phyloP scores from a whole-genome alignment of 768 basidiomycete species.

The Boletus bicolor region DNA sequence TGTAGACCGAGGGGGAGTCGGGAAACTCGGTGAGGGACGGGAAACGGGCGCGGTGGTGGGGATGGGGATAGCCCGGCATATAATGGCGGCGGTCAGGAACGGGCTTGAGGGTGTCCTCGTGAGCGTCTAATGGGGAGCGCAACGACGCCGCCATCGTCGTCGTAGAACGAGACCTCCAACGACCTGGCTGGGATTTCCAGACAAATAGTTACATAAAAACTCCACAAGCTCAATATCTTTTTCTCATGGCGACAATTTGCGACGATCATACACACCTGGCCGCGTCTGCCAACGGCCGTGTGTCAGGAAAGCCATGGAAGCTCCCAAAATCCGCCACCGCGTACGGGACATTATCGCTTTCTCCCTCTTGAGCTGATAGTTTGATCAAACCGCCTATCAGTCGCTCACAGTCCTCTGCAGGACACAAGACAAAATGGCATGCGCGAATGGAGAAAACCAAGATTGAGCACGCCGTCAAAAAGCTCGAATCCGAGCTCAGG shows the following conservation, averaged over 20 bases:
- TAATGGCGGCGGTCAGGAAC: slow-evolving; percentile 48
- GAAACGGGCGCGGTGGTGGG: slow-evolving; percentile 40
- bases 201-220: slow-evolving; percentile 27
- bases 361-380: background rate
- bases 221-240: background rate
- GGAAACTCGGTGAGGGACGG: slow-evolving; percentile 56
- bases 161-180: slow-evolving; percentile 4
- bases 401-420: slow-evolving; percentile 63
- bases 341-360: slow-evolving; percentile 32
- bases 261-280: slow-evolving; percentile 32
- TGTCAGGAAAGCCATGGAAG: slow-evolving; percentile 74
- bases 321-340: slow-evolving; percentile 45
- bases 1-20: slow-evolving; percentile 72
- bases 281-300: slow-evolving; percentile 60
- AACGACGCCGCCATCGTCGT: slow-evolving; percentile 42
- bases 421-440: slow-evolving; percentile 68
- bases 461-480: slow-evolving; percentile 66
- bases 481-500: slow-evolving; percentile 67
- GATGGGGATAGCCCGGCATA: slow-evolving; percentile 39
- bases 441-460: slow-evolving; percentile 67
- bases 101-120: slow-evolving; percentile 28
- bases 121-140: slow-evolving; percentile 35
- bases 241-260: slow-evolving; percentile 18
- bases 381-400: slow-evolving; percentile 34
- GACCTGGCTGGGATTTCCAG: slow-evolving; percentile 3